phyloP scores from a whole-genome alignment of 768 basidiomycete species.

The Pholiota microspora region DNA sequence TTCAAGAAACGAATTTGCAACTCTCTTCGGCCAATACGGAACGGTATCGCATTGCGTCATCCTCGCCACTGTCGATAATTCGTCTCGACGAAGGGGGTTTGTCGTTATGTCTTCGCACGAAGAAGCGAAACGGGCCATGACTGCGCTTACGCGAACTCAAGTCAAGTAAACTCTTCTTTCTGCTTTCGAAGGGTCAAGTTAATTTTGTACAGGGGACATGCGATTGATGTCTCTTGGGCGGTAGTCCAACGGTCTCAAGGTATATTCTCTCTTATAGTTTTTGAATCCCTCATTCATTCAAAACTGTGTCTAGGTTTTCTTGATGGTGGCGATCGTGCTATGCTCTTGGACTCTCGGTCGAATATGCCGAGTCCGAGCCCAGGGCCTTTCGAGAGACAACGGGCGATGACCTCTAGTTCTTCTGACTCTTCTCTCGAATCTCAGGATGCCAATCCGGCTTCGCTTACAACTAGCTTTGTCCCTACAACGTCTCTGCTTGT shows the following conservation, averaged over 20 bases:
- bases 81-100: conserved; percentile 81
- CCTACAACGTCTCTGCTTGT: conserved; percentile 59
- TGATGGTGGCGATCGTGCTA: conserved; percentile 76
- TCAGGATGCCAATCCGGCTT: conserved; percentile 26
- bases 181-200: background rate
- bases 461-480: conserved; percentile 29
- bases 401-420: conserved; percentile 27
- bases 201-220: conserved; percentile 52
- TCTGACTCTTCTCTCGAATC: conserved; percentile 33
- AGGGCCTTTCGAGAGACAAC: conserved; percentile 21
- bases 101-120: conserved; percentile 76
- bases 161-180: conserved; percentile 49
- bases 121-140: conserved; percentile 71
- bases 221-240: conserved; percentile 83
- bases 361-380: conserved; percentile 26
- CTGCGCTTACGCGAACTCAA: conserved; percentile 61
- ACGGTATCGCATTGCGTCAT: conserved; percentile 76
- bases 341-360: conserved; percentile 53
- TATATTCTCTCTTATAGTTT: conserved; percentile 19
- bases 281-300: conserved; percentile 1
- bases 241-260: conserved; percentile 86
- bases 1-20: conserved; percentile 52
- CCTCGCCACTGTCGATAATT: conserved; percentile 80
- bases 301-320: conserved; percentile 54
- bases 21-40: conserved; percentile 63